Evolutionary conservation across 139 green algal species (phyloP).

Genomic region (Eudorina sp.): DNA sequence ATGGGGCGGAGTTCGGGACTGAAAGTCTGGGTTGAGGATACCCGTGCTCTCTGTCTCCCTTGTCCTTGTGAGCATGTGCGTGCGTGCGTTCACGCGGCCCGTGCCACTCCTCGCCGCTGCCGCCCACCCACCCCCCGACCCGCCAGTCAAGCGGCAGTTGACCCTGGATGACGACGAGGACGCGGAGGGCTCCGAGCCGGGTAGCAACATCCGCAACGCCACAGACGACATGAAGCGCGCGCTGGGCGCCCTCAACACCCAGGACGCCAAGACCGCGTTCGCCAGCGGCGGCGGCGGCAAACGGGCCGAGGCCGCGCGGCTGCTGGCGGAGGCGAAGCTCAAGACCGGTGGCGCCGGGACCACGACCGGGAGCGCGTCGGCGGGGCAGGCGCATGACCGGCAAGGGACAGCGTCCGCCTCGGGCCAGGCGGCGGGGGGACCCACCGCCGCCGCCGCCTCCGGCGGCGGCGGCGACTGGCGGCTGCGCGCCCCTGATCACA

Average conservation of each 20-base stretch:
- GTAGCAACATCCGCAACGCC: constrained; percentile 62
- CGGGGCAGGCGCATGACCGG: constrained; percentile 9
- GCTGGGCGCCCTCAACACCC: constrained; percentile 71
- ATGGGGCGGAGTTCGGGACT: no score
- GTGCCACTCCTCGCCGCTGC: background rate
- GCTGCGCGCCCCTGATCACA: constrained; percentile 63
- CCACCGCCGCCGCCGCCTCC: background rate
- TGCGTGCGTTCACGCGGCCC: background rate
- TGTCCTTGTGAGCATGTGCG: no score
- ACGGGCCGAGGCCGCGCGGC: constrained; percentile 65
- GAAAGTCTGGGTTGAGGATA: no score
- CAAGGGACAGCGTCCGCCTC: constrained; percentile 1
- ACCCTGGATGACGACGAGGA: constrained; percentile 51
- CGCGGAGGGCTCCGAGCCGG: constrained; percentile 45
- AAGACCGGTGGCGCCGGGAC: constrained; percentile 31
- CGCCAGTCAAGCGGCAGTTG: constrained; percentile 41
- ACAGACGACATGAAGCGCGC: constrained; percentile 85
- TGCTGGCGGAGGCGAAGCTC: constrained; percentile 78
- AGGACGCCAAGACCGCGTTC: constrained; percentile 57
- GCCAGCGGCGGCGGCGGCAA: constrained; percentile 66
- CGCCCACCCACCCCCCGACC: background rate
- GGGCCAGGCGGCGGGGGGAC: background rate
- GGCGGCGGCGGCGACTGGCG: constrained; percentile 67
- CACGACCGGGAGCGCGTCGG: constrained; percentile 11
- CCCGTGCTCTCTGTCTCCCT: no score